A percentile compares a stretch with the other conserved stretches of the same genome.
These are phyloP conservation scores for Trametes punicea DNA, from an alignment of 768 basidiomycete species.

Conservation along the genomic window DNA sequence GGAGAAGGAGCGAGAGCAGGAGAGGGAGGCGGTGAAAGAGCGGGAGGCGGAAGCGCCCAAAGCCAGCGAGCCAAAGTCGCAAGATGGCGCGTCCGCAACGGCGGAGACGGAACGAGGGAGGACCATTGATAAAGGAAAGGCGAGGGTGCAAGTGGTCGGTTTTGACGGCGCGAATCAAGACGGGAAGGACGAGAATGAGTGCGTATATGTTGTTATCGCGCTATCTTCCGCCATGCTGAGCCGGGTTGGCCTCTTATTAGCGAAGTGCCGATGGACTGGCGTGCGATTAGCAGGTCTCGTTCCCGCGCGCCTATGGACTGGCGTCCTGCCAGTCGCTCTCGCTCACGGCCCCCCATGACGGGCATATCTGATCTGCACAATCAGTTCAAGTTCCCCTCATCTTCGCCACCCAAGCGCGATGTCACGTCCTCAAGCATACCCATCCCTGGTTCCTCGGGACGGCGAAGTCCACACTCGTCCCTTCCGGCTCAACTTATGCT, in stretches of 20 bases:
- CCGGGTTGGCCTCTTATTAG: slow-evolving; percentile 18
- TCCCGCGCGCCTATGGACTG: slow-evolving; percentile 93
- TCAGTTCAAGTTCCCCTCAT: slow-evolving; percentile 30
- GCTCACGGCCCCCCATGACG: slow-evolving; percentile 68
- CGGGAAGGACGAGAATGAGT: slow-evolving; percentile 71
- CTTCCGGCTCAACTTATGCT: slow-evolving; percentile 22
- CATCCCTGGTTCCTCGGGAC: slow-evolving; percentile 25
- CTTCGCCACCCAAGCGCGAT: slow-evolving; percentile 25
- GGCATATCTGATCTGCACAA: slow-evolving; percentile 28
- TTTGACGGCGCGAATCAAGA: slow-evolving; percentile 79
- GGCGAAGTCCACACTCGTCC: slow-evolving; percentile 28
- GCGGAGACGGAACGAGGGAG: slow-evolving; percentile 60
- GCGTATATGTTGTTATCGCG: slow-evolving; percentile 36
- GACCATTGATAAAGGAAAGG: slow-evolving; percentile 77
- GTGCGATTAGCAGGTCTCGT: slow-evolving; percentile 85
- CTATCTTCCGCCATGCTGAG: slow-evolving; percentile 23
- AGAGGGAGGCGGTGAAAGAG: slow-evolving; percentile 19
- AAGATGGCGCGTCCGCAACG: slow-evolving; percentile 16
- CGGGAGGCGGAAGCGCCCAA: slow-evolving; percentile 14
- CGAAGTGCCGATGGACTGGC: slow-evolving; percentile 83
- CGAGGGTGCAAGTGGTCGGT: slow-evolving; percentile 72
- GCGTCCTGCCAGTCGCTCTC: slow-evolving; percentile 74
- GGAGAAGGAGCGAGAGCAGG: slow-evolving; percentile 27
- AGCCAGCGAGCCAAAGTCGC: slow-evolving; percentile 1
- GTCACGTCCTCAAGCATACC: slow-evolving; percentile 27